These are phyloP conservation scores for Galerina sulciceps DNA, from an alignment of 768 basidiomycete species.

Conservation along the genomic window DNA sequence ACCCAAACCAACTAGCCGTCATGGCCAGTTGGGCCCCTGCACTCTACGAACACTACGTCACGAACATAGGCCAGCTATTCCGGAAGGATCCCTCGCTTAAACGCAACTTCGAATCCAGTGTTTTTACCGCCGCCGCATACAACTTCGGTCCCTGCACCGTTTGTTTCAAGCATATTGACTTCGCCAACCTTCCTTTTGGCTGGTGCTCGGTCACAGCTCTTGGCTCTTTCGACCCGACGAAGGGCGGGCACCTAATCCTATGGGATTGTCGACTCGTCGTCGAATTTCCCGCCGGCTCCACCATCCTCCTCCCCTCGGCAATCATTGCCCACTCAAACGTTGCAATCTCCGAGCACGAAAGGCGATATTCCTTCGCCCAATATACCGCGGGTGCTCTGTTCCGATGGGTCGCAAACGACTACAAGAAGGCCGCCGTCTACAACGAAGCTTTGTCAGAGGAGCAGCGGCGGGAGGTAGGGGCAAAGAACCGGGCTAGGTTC, in stretches of 20 bases:
- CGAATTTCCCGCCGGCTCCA: constrained; percentile 8
- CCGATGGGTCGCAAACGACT: constrained; percentile 1
- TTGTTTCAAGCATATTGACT: constrained; percentile 6
- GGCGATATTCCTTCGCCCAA: constrained; percentile 7
- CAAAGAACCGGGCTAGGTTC: not conserved
- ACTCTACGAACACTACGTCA: constrained; percentile 1
- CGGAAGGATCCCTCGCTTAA: not conserved
- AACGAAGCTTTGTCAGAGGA: not conserved
- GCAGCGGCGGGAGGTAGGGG: not conserved
- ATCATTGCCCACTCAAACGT: constrained; percentile 4
- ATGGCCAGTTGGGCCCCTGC: constrained; percentile 5
- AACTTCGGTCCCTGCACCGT: constrained; percentile 7
- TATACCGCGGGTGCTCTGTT: constrained; percentile 5
- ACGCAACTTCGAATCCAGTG: not conserved
- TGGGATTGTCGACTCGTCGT: constrained; percentile 2
- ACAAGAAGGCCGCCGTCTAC: not conserved
- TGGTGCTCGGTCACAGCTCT: constrained; percentile 4
- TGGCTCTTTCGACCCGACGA: not conserved
- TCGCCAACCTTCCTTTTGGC: constrained; percentile 4
- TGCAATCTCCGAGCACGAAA: not conserved
- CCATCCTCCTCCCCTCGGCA: constrained; percentile 4
- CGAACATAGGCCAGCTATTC: not conserved
- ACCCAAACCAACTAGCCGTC: not conserved
- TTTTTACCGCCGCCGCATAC: not conserved
- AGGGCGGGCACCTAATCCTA: constrained; percentile 5